Evolutionary conservation across 305 asterid genomes (phyloP).

Genomic region (Fraxinus floribunda): DNA sequence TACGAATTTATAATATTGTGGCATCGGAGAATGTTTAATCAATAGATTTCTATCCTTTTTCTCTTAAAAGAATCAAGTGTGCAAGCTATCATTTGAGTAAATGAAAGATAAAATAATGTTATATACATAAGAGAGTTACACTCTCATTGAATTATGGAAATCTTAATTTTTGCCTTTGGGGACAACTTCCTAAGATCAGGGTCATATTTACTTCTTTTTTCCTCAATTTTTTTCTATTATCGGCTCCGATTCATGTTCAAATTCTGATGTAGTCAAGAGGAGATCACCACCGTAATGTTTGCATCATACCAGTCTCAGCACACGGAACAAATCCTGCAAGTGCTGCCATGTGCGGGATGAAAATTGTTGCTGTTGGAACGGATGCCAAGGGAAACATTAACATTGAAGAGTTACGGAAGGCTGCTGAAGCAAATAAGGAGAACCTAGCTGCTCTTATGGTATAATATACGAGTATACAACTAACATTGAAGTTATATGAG

Average conservation of each 20-base stretch:
- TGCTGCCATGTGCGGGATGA: slow-evolving; percentile 99
- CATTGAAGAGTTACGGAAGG: slow-evolving; percentile 77
- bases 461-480: slow-evolving; percentile 17
- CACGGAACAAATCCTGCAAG: slow-evolving; percentile 99
- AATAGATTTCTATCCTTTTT: not conserved
- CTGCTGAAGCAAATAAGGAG: slow-evolving; percentile 84
- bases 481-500: not conserved
- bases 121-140: not conserved
- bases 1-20: not conserved
- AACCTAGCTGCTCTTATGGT: slow-evolving; percentile 94
- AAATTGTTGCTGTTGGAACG: slow-evolving; percentile 89
- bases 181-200: not conserved
- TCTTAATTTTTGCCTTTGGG: not conserved
- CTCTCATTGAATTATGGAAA: not conserved
- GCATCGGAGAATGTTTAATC: not conserved
- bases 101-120: not conserved
- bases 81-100: not conserved
- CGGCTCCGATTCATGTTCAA: slow-evolving; percentile 18
- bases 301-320: slow-evolving; percentile 99
- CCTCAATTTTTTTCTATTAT: not conserved
- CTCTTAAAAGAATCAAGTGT: not conserved
- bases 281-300: slow-evolving; percentile 88
- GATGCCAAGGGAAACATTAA: slow-evolving; percentile 98
- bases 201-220: not conserved
- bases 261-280: slow-evolving; percentile 71